A percentile compares a stretch with the other conserved stretches of the same genome.
phyloP scores from a whole-genome alignment of 2,329 filamentous ascomycete genomes.

The Cladosporium austrohemisphaericum region DNA sequence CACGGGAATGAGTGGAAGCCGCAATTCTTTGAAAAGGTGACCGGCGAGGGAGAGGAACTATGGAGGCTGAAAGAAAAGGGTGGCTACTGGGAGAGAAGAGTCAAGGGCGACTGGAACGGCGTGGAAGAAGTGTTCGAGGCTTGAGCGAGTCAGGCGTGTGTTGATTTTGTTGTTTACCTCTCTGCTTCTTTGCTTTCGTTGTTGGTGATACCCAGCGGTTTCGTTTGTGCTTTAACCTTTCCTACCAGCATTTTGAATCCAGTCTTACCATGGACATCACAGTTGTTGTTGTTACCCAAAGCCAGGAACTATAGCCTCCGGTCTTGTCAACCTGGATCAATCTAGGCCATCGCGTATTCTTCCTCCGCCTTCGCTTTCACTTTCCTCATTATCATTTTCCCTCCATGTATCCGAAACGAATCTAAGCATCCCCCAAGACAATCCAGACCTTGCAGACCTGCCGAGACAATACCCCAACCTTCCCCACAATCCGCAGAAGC shows the following conservation, averaged over 20 bases:
- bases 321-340: background rate
- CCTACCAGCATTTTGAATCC: no score
- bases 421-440: background rate
- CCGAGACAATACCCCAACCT: slow-evolving; percentile 2
- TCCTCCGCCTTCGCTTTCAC: background rate
- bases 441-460: no score
- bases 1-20: slow-evolving; percentile 69
- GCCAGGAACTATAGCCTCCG: no score
- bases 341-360: background rate
- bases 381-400: background rate
- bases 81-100: slow-evolving; percentile 88
- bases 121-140: slow-evolving; percentile 53
- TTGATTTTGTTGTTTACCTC: background rate
- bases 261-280: no score
- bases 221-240: background rate
- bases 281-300: background rate
- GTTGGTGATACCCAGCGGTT: slow-evolving; percentile 14
- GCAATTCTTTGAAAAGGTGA: slow-evolving; percentile 76
- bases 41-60: slow-evolving; percentile 40
- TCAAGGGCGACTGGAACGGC: slow-evolving; percentile 61
- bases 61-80: slow-evolving; percentile 70
- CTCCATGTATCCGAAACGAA: no score
- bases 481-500: background rate
- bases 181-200: slow-evolving; percentile 6
- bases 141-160: slow-evolving; percentile 16